Evolutionary conservation across 192 early-diverging fungal species (phyloP).

Genomic region (Gonapodya prolifera): DNA sequence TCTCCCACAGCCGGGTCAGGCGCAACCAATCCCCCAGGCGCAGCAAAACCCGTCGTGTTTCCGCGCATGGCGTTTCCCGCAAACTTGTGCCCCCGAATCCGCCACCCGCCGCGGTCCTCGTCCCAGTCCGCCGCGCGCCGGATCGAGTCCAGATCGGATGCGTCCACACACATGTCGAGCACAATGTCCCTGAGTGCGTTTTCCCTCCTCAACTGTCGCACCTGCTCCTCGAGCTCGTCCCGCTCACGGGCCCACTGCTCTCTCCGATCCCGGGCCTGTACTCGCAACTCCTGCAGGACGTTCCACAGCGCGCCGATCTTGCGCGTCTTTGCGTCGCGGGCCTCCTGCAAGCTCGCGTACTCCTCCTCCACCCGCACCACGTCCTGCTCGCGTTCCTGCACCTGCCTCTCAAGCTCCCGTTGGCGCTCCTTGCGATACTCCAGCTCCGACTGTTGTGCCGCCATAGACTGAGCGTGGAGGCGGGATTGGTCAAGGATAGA

Average conservation of each 20-base stretch:
- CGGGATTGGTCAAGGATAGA: conserved; percentile 32
- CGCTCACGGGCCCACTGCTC: conserved; percentile 46
- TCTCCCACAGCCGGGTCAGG: conserved; percentile 17
- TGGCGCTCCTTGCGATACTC: conserved; percentile 38
- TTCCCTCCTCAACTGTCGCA: conserved; percentile 14
- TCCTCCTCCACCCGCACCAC: conserved; percentile 51
- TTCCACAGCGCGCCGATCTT: conserved; percentile 47
- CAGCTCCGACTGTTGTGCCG: conserved; percentile 28
- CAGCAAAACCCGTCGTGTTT: not conserved
- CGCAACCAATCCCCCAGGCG: not conserved
- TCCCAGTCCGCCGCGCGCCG: not conserved
- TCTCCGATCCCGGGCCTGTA: conserved; percentile 43
- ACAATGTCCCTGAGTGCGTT: not conserved
- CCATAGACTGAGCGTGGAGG: conserved; percentile 30
- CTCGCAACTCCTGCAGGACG: conserved; percentile 27
- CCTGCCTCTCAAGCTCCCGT: conserved; percentile 31
- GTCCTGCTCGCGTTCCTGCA: conserved; percentile 39
- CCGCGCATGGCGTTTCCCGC: not conserved
- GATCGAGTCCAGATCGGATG: not conserved
- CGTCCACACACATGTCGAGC: not conserved
- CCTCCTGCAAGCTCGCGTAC: conserved; percentile 45
- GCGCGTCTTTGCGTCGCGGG: conserved; percentile 39
- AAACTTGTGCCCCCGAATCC: not conserved
- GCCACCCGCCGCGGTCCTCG: not conserved
- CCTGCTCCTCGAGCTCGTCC: conserved; percentile 44